Base-by-base conservation (phyloP, 805 yeast species). In the Yarrowia sp. region DNA sequence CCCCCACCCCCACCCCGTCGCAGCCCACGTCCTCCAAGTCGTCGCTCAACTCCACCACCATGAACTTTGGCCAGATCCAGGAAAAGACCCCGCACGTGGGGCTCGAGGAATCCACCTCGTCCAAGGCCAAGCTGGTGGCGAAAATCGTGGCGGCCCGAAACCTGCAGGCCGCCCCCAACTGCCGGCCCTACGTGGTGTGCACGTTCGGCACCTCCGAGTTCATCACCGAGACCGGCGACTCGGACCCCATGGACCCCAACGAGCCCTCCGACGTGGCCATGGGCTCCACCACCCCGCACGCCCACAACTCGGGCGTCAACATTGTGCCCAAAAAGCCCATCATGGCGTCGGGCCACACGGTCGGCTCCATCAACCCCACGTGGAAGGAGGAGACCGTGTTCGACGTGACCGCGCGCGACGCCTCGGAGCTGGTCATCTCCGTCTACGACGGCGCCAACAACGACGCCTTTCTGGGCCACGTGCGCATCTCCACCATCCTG, bases 311-410 rank as follows among this genome's bases (percentile, higher is more conserved):
- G 13, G 55, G 58, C n/a, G 58, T 52, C 58, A 38, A 52, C 58
- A 52, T 52, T 38, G 43, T 38, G 58, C 58, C 58, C 46, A 61
- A 61, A 6, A 61, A 61, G 17, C 66, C 66, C 36, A 46, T 61
- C 30, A 46, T 38, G 66, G 55, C 49, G 24, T 40, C 61, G 14
- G 64, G 64, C 14, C 68, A 65, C 49, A 30, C 67, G 30, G 66
- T 39, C 15, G 71, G 70, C 36, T 68, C 76, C 15, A 70, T 87
- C 15, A 89, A 89, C 75, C 97, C 97, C 15, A 81, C 84, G 39
- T 94, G 98, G 97, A 90, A 91, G 75, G 97, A 93, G 77, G 92
- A 92, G 76, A 94, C 98, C 14, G 86, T 87, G 13, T 94, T 95
- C 75, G 99, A 94, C 77, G 97, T 95, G 53, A 86, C 92, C 47